Percentiles rank a stretch among this genome's conserved stretches.
phyloP scores from a whole-genome alignment of 2,329 filamentous ascomycete species.

The Escovopsis weberi region DNA sequence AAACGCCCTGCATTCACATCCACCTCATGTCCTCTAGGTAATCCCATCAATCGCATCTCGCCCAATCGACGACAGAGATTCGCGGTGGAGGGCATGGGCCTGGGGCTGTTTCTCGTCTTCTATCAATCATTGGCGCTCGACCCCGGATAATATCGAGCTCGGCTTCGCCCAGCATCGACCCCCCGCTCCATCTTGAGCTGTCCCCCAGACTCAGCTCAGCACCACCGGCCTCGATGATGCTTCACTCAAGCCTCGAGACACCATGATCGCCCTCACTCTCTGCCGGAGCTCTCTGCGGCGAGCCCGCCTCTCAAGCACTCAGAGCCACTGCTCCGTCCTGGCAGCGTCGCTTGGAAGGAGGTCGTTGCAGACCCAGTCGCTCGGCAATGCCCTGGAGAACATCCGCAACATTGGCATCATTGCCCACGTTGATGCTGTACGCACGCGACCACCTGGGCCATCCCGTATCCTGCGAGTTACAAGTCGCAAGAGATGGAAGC shows the following conservation, averaged over 20 bases:
- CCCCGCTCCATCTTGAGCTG: too few relatives aligned
- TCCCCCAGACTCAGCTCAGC: too few relatives aligned
- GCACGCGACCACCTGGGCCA: constrained; percentile 7
- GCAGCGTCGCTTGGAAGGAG: neutral
- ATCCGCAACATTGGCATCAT: constrained; percentile 97
- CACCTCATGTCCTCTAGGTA: neutral
- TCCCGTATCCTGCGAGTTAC: too few relatives aligned
- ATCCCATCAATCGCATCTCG: too few relatives aligned
- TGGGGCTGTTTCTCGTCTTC: too few relatives aligned
- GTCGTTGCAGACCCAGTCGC: neutral
- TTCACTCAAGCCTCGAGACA: neutral
- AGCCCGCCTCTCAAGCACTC: constrained; percentile 1
- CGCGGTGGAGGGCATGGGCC: too few relatives aligned
- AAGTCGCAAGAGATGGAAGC: too few relatives aligned
- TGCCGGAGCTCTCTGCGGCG: constrained; percentile 4
- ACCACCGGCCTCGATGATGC: neutral
- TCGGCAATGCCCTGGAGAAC: constrained; percentile 20
- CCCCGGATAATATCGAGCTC: too few relatives aligned
- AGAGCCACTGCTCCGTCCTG: neutral
- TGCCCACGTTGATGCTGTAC: constrained; percentile 84
- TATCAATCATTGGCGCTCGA: too few relatives aligned
- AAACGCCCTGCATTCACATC: neutral
- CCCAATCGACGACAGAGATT: too few relatives aligned
- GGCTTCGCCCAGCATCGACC: too few relatives aligned
- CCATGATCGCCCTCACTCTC: constrained; percentile 7